Base-by-base conservation (phyloP, 148 eudicot genomes). In the Pharnaceum exiguum region DNA sequence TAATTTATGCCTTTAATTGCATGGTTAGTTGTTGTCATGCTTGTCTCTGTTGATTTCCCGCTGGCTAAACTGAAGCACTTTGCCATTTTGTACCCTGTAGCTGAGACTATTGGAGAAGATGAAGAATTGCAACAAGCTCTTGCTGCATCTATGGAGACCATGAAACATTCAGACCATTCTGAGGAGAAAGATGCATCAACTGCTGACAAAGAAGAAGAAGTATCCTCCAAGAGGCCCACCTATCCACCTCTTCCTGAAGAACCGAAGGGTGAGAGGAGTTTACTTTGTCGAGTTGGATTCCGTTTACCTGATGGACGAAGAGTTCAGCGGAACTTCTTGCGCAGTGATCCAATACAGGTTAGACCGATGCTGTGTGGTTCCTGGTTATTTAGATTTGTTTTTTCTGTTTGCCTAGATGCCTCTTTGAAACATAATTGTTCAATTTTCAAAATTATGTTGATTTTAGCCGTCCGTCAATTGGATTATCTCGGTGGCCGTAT, bases 301-400 rank as follows among this genome's bases (percentile, higher is more conserved):
- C 95, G 96, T 46, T 86, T 94, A 53, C 99, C 95, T 46, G 95
- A 94, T 67, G 99, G 99, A 19, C 91, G 93, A 39, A 80, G 99
- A 67, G 71, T 86, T 72, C 96, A 94, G 77, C 74, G 99, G 60
- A 94, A 68, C 69, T 94, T 94, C 59, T 72, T 82, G n/a, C 96
- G 79, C 23, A 54, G 69, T 49, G 95, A 86, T 63, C 82, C 96
- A 24, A 66, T 84, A 69, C 87, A 86, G 89, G 96, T 89, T 68
- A 29, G 51, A 32, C 10, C 40, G 15, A 24, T 51, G 27, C 7
- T 17, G 17, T 51, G 36, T 46, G 36, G 37, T 13, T 50, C 23
- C 38, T 29, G 12, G 30, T 32, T 58, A 28, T 39, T n/a, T n/a
- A n/a, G n/a, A n/a, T 33, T 6, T 39, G 9, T 36, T 10, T 12